Evolutionary conservation across 2,329 filamentous ascomycete genomes (phyloP).

Genomic region (Xylaria arbuscula): DNA sequence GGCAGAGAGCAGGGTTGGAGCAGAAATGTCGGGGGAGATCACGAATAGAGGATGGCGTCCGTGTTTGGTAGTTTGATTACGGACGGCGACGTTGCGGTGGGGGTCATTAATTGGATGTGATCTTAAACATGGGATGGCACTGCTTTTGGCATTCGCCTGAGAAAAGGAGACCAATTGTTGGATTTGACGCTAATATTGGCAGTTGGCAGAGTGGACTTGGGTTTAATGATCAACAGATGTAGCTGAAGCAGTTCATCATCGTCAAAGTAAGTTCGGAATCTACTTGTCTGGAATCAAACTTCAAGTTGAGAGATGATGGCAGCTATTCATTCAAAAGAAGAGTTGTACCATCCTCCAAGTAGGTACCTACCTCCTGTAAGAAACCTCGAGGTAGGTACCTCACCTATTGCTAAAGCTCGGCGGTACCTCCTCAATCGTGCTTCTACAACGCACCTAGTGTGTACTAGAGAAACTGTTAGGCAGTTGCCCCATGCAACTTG

Average conservation of each 20-base stretch:
- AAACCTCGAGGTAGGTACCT: no score
- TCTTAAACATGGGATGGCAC: conserved; percentile 30
- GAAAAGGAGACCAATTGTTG: conserved; percentile 11
- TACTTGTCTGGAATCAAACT: neutral
- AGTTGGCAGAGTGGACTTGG: neutral
- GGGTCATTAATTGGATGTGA: conserved; percentile 38
- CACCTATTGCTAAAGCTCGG: conserved; percentile 7
- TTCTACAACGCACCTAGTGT: neutral
- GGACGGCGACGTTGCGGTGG: conserved; percentile 40
- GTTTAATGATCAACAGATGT: conserved; percentile 1
- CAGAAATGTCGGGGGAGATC: conserved; percentile 31
- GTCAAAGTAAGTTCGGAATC: conserved; percentile 7
- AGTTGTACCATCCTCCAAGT: neutral
- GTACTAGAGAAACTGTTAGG: neutral
- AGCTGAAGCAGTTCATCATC: neutral
- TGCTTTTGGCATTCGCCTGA: conserved; percentile 21
- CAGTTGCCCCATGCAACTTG: neutral
- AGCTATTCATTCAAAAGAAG: neutral
- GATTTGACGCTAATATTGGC: neutral
- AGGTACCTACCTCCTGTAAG: conserved; percentile 5
- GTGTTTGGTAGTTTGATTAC: conserved; percentile 41
- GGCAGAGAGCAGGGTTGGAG: conserved; percentile 21
- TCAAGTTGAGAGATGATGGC: neutral
- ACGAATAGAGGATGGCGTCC: conserved; percentile 41
- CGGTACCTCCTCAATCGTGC: neutral